Evolutionary conservation across 2,329 filamentous ascomycete species (phyloP).

Genomic region (Neurospora sp.): DNA sequence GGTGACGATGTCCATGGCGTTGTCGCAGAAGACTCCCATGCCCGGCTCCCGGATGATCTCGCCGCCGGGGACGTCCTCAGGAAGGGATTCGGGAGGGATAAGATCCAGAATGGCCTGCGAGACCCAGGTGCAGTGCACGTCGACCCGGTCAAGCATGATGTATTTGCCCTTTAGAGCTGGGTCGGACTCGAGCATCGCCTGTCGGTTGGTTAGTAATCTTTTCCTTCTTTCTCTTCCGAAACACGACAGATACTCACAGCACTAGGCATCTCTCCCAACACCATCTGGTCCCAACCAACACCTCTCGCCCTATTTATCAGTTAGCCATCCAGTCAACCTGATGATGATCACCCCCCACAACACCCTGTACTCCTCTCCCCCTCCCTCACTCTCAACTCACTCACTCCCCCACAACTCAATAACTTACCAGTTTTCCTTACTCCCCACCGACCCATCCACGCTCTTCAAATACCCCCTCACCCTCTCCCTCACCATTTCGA

Average conservation of each 20-base stretch:
- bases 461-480: conserved; percentile 39
- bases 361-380: too few relatives aligned
- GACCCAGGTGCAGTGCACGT: conserved; percentile 63
- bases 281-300: conserved; percentile 62
- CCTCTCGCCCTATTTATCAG: conserved; percentile 40
- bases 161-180: conserved; percentile 43
- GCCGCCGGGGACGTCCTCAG: conserved; percentile 48
- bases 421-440: conserved; percentile 37
- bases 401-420: neutral
- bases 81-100: conserved; percentile 37
- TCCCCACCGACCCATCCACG: conserved; percentile 29
- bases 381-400: neutral
- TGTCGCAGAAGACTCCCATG: conserved; percentile 63
- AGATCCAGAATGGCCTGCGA: conserved; percentile 53
- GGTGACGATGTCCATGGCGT: conserved; percentile 56
- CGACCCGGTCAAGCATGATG: conserved; percentile 61
- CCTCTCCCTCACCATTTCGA: conserved; percentile 43
- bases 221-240: neutral
- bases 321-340: neutral
- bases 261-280: conserved; percentile 55
- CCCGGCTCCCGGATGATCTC: conserved; percentile 53
- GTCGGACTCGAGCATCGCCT: conserved; percentile 47
- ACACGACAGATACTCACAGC: conserved; percentile 35
- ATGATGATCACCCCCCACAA: neutral
- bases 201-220: neutral